Percentiles rank a stretch among this genome's conserved stretches.
These are phyloP conservation scores for Chlamydomonas asymmetrica DNA, from an alignment of 139 green algal genomes.

Conservation along the genomic window DNA sequence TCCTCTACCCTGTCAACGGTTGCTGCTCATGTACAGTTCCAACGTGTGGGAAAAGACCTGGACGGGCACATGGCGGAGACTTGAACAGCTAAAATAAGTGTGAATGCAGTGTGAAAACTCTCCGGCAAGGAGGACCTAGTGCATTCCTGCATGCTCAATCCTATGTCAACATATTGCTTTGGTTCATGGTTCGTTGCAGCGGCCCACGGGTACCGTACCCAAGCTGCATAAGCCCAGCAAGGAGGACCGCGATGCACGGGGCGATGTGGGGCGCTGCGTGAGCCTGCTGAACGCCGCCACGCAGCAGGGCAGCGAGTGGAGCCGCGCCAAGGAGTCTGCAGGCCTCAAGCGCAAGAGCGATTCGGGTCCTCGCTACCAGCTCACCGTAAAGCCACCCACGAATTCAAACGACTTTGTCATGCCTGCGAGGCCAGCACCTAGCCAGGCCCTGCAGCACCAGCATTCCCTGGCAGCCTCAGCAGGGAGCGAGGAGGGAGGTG, in stretches of 20 bases:
- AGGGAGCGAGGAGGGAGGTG: too few relatives aligned
- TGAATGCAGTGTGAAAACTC: too few relatives aligned
- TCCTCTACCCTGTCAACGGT: background rate
- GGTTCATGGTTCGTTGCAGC: background rate
- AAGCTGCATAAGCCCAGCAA: background rate
- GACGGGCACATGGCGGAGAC: too few relatives aligned
- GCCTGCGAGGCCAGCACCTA: too few relatives aligned
- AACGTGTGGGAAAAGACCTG: background rate
- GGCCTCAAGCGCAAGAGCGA: constrained; percentile 23
- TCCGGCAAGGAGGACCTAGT: background rate
- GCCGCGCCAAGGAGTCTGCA: too few relatives aligned
- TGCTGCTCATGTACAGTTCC: background rate
- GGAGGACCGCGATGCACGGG: background rate
- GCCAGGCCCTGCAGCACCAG: too few relatives aligned
- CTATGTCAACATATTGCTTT: background rate
- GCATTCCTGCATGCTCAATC: background rate
- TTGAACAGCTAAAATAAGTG: too few relatives aligned
- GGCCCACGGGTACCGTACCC: background rate
- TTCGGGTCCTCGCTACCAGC: constrained; percentile 15
- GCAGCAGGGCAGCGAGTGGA: background rate
- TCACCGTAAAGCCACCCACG: too few relatives aligned
- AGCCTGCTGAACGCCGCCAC: background rate
- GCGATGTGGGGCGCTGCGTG: background rate
- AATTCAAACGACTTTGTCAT: too few relatives aligned
- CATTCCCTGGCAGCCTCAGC: too few relatives aligned